Conservation (phyloP, 2,329 filamentous ascomycete species). For the Decorospora gaudefroyi region DNA sequence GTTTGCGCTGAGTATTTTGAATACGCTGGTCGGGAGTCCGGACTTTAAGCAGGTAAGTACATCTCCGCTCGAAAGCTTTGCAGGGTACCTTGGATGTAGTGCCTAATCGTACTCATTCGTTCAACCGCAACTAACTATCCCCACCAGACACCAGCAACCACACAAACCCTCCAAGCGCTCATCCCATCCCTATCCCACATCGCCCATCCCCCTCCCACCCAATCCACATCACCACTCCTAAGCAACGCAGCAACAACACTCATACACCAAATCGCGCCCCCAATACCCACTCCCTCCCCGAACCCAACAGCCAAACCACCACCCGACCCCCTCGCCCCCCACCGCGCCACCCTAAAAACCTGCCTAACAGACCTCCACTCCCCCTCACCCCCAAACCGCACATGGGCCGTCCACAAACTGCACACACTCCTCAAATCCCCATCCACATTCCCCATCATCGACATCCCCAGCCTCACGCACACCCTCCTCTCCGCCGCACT, state of each 20-base stretch:
- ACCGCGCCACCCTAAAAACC: slow-evolving; percentile 30
- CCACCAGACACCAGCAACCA: slow-evolving; percentile 31
- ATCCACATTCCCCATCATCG: slow-evolving; percentile 61
- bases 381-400: slow-evolving; percentile 44
- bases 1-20: slow-evolving; percentile 50
- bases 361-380: slow-evolving; percentile 39
- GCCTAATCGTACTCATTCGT: too few species aligned
- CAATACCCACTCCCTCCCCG: slow-evolving; percentile 54
- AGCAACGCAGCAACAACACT: slow-evolving; percentile 35
- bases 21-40: slow-evolving; percentile 41
- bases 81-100: too few species aligned
- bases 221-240: slow-evolving; percentile 25
- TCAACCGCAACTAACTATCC: too few species aligned
- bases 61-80: too few species aligned
- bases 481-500: slow-evolving; percentile 68
- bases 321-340: slow-evolving; percentile 56
- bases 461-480: slow-evolving; percentile 67
- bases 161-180: slow-evolving; percentile 16
- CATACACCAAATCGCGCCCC: slow-evolving; percentile 59
- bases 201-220: slow-evolving; percentile 9
- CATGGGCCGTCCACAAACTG: slow-evolving; percentile 43
- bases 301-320: not conserved
- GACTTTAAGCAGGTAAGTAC: slow-evolving; percentile 45
- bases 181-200: slow-evolving; percentile 32
- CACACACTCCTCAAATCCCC: slow-evolving; percentile 56